Base-by-base conservation (phyloP, 345 rosid genomes). In the Erucastrum elatum region DNA sequence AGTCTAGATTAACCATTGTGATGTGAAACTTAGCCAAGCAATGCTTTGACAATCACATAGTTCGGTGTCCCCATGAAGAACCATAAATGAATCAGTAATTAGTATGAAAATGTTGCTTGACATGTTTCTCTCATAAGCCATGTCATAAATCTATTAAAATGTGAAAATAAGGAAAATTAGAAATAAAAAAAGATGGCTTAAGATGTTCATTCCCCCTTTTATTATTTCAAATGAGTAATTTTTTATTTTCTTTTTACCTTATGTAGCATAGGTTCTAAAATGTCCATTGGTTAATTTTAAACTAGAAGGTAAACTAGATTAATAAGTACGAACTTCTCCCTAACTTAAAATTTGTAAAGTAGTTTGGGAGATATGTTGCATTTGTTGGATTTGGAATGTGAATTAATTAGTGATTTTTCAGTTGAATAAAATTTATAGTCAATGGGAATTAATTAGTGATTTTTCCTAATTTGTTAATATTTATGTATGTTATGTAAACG, bases 1-100 rank as follows among this genome's bases (percentile, higher is more conserved):
- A 66, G 27, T 78, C 39, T 46, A 66, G 71, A 56, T 8, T 59
- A 30, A 56, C 35, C 61, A 71, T 39, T 71, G 73, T 78, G 81
- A 58, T 72, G 81, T 72, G 77, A 72, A 65, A 60, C 76, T 41
- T 66, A 72, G 67, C 30, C 61, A 71, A 72, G n/a, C 77, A 65
- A 30, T 34, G 72, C 51, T 66, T 29, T 17, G 56, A 58, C 67
- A 65, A 29, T 72, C 72, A 71, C 72, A 71, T 64, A 78, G 25
- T 63, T 63, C 7, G 41, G 41, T 63, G 67, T 63, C 44, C 67
- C 67, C 67, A 31, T 31, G 25, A 63, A 62, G 27, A 29, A 63
- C 64, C 1, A 9, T 11, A 33, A 6, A 37, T 25, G 53, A 35
- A n/a, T 59, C 11, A 31, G 30, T 59, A 59, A 59, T 27, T 59